Evolutionary conservation across 129 eudicot species (phyloP).

Genomic region (Chrysanthemum makinoi): DNA sequence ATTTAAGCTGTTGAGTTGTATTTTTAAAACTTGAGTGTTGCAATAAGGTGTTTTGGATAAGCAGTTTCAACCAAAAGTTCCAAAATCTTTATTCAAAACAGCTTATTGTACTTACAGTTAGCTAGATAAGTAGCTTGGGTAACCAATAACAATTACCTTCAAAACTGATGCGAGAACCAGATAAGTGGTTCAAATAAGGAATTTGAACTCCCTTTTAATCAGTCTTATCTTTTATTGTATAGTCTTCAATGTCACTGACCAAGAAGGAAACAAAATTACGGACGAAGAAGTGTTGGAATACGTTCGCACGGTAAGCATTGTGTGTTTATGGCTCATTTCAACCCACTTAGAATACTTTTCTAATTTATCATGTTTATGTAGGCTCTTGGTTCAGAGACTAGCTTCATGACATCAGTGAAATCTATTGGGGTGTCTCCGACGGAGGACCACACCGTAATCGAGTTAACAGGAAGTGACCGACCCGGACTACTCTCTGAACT

Average conservation of each 20-base stretch:
- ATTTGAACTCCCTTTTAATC: background rate
- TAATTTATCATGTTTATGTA: no score
- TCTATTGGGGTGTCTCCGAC: constrained; percentile 57
- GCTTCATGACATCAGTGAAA: constrained; percentile 41
- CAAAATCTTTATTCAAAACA: no score
- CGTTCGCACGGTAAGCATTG: constrained; percentile 38
- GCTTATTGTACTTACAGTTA: no score
- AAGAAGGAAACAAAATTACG: constrained; percentile 75
- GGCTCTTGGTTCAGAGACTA: constrained; percentile 69
- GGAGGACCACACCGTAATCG: constrained; percentile 63
- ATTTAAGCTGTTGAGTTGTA: no score
- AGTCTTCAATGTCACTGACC: constrained; percentile 87
- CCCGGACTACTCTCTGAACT: constrained; percentile 85
- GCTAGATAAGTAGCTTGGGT: background rate
- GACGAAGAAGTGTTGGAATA: constrained; percentile 64
- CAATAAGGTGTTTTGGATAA: no score
- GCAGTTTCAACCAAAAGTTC: no score
- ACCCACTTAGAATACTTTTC: no score
- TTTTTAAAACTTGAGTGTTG: no score
- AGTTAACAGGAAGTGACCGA: constrained; percentile 70
- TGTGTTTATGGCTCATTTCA: no score
- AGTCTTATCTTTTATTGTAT: constrained; percentile 5
- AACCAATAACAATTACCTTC: background rate
- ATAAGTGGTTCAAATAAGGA: background rate
- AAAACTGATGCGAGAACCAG: background rate